Base-by-base conservation (phyloP, 1,284 basidiomycete genomes). In the Chiua sp. region DNA sequence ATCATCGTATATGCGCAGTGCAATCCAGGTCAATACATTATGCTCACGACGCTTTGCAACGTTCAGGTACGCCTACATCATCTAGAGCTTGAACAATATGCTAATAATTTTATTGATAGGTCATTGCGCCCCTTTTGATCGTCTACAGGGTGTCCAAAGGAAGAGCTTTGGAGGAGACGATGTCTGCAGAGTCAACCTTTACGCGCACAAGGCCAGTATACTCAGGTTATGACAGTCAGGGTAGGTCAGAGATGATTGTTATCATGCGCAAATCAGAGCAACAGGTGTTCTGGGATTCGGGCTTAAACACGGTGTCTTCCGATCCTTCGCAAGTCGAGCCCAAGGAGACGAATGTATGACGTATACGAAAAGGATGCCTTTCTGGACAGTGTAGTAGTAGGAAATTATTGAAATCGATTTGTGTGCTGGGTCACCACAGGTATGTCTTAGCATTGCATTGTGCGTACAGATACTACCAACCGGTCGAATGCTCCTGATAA, bases 81-180 rank as follows among this genome's bases (percentile, higher is more conserved):
- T 39, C 15, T 39, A 15, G 33, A 16, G 8, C 20, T 18, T 32
- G 33, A 35, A 16, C 12, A 7, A 39, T 18, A 15, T 39, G 13
- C 35, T 28, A 26, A 51, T 3, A 39, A n/a, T 10, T 30, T 22
- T 15, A 39, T 44, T 8, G 18, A 15, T n/a, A 47, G 53, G 53
- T 54, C 22, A 54, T 47, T 10, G 46, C 44, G 18, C 53, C 53
- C 33, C 22, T 44, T 26, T 16, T 54, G 33, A 54, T 54, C 23
- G 53, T 54, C 46, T 54, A 47, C 46, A 23, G 53, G 23, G 46
- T 54, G 23, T 54, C 53, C 20, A 54, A 16, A 47, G 53, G 53
- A 35, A 26, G 35, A 8, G 46, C n/a, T 8, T 54, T 30, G 53
- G 32, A 54, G 10, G 32, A 32, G 18, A 47, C 53, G 16, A 47